Evolutionary conservation across 2,329 filamentous ascomycete species (phyloP).

Genomic region (Colletotrichum coccodes): DNA sequence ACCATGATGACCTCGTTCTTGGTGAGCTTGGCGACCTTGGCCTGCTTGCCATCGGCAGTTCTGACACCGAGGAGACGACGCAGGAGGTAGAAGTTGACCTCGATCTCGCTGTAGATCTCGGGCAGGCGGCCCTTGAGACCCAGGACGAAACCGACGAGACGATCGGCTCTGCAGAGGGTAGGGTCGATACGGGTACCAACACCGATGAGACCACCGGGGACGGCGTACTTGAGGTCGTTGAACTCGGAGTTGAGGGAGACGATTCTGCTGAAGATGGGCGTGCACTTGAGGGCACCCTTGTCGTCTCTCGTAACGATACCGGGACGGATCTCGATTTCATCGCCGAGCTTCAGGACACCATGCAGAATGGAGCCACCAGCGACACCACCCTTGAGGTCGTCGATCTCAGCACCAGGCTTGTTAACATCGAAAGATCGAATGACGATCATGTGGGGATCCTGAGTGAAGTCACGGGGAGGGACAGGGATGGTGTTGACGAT

Average conservation of each 20-base stretch:
- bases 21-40: slow-evolving; percentile 96
- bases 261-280: slow-evolving; percentile 94
- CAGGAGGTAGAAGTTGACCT: slow-evolving; percentile 99
- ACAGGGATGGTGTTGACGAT: slow-evolving; percentile 96
- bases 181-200: slow-evolving; percentile 98
- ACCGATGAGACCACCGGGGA: slow-evolving; percentile 97
- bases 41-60: slow-evolving; percentile 98
- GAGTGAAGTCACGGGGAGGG: slow-evolving; percentile 88
- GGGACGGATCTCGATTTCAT: slow-evolving; percentile 99
- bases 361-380: slow-evolving; percentile 97
- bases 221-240: slow-evolving; percentile 97
- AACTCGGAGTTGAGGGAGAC: slow-evolving; percentile 96
- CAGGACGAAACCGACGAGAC: slow-evolving; percentile 97
- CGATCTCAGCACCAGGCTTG: slow-evolving; percentile 98
- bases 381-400: slow-evolving; percentile 98
- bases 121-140: slow-evolving; percentile 93
- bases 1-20: slow-evolving; percentile 99
- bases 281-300: slow-evolving; percentile 93
- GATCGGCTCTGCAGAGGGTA: slow-evolving; percentile 97
- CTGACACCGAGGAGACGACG: slow-evolving; percentile 95
- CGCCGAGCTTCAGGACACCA: slow-evolving; percentile 94
- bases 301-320: slow-evolving; percentile 97
- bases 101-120: slow-evolving; percentile 97
- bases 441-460: slow-evolving; percentile 97
- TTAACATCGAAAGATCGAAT: slow-evolving; percentile 99